phyloP scores from a whole-genome alignment of 2,329 filamentous ascomycete genomes.

The Microsporum canis region DNA sequence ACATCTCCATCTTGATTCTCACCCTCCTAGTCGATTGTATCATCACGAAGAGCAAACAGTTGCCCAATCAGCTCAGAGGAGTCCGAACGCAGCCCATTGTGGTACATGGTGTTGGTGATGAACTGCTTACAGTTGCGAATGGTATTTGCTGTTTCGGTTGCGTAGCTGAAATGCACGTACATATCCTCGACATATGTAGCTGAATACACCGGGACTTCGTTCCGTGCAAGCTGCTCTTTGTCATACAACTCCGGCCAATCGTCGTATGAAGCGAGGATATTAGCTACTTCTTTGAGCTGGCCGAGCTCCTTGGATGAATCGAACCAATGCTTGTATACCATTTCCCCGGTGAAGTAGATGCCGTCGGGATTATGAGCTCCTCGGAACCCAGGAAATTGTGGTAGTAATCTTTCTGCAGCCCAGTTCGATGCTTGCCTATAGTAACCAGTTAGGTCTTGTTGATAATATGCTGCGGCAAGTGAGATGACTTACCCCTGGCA shows the following conservation, averaged over 20 bases:
- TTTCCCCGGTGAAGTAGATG: constrained; percentile 79
- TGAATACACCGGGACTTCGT: constrained; percentile 76
- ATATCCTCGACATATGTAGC: constrained; percentile 78
- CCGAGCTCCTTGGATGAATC: constrained; percentile 65
- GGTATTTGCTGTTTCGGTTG: constrained; percentile 59
- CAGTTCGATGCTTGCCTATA: constrained; percentile 52
- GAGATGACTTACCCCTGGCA: constrained; percentile 47
- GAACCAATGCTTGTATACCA: constrained; percentile 80
- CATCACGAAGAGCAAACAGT: constrained; percentile 66
- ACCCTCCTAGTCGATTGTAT: constrained; percentile 43
- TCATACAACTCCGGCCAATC: constrained; percentile 73
- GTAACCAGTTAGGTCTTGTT: neutral
- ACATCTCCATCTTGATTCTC: neutral
- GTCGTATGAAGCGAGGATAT: constrained; percentile 55
- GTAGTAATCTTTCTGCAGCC: constrained; percentile 49
- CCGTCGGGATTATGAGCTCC: constrained; percentile 38
- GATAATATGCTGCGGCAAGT: neutral
- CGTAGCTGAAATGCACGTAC: constrained; percentile 74
- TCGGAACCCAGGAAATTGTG: constrained; percentile 37
- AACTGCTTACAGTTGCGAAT: constrained; percentile 70
- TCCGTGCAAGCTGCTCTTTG: constrained; percentile 57
- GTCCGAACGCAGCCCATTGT: constrained; percentile 65
- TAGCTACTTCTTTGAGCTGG: constrained; percentile 56
- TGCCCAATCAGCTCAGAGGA: constrained; percentile 65
- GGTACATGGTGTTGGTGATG: constrained; percentile 77